Percentiles rank a stretch among this genome's conserved stretches.
Conservation (phyloP, 768 basidiomycete species). For the Leccinum fibrillosum region DNA sequence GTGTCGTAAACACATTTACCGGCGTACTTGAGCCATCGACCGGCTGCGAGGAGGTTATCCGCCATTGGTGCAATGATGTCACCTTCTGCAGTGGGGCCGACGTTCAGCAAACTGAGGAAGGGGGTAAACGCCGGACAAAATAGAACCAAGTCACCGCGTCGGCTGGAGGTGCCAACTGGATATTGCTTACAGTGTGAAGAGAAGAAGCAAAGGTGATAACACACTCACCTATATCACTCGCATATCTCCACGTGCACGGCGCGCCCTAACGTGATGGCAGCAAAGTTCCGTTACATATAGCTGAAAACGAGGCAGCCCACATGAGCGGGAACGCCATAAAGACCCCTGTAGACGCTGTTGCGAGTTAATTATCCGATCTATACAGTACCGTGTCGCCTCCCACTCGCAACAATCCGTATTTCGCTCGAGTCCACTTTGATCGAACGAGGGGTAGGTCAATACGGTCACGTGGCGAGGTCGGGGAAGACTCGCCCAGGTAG, state of each 20-base stretch:
- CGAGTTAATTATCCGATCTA: constrained; percentile 1
- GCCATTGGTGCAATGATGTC: constrained; percentile 48
- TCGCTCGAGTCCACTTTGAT: constrained; percentile 33
- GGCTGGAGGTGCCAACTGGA: not conserved
- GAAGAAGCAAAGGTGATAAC: no score
- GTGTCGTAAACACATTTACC: constrained; percentile 54
- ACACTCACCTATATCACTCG: no score
- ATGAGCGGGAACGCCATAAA: constrained; percentile 40
- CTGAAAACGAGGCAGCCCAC: constrained; percentile 3
- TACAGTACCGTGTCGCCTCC: constrained; percentile 10
- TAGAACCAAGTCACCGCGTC: not conserved
- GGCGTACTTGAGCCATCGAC: constrained; percentile 47
- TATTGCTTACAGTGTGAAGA: no score
- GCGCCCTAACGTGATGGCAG: no score
- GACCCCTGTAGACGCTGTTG: constrained; percentile 47
- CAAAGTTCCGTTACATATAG: no score
- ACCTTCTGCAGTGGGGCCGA: constrained; percentile 56
- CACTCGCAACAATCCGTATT: no score
- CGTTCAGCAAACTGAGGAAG: constrained; percentile 41
- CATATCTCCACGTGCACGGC: no score
- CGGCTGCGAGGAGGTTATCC: constrained; percentile 47
- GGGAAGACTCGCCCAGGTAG: no score
- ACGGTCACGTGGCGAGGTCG: no score
- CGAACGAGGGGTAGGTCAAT: not conserved
- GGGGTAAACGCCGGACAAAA: not conserved